Percentiles rank a stretch among this genome's conserved stretches.
phyloP scores from a whole-genome alignment of 75 land plant species.

The Isoetes taiwanensis region DNA sequence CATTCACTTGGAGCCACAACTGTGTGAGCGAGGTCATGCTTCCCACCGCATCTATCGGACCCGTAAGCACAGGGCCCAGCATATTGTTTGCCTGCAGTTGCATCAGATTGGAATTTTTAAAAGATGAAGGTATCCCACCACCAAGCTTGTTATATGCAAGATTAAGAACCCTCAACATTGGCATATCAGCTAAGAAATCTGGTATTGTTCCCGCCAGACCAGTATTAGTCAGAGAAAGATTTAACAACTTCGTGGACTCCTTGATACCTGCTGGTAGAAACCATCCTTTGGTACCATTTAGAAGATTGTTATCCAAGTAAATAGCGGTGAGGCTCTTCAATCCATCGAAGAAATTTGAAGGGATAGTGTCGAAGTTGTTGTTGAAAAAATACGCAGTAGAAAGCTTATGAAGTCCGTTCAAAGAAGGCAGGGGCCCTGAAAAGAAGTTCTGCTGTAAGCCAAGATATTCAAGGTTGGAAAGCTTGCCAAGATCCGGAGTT shows the following conservation, averaged over 20 bases:
- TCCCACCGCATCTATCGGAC: constrained; percentile 36
- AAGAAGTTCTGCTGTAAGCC: constrained; percentile 41
- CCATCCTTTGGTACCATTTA: constrained; percentile 39
- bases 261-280: constrained; percentile 20
- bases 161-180: constrained; percentile 14
- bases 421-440: constrained; percentile 48
- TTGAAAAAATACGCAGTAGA: constrained; percentile 23
- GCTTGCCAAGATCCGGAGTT: constrained; percentile 29
- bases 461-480: constrained; percentile 26
- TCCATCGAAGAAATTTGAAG: constrained; percentile 44
- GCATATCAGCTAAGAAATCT: constrained; percentile 24
- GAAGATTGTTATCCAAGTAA: constrained; percentile 37
- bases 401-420: constrained; percentile 31
- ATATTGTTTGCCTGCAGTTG: constrained; percentile 58
- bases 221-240: constrained; percentile 40
- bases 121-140: constrained; percentile 53
- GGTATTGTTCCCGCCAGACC: constrained; percentile 37
- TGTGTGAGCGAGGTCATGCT: constrained; percentile 26
- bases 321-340: constrained; percentile 29
- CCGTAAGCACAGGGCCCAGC: constrained; percentile 29
- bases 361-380: constrained; percentile 39
- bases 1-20: constrained; percentile 61
- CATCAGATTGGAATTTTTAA: constrained; percentile 18
- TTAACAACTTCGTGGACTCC: constrained; percentile 16
- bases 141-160: constrained; percentile 43